Evolutionary conservation across 371 early-diverging fungal species (phyloP).

Genomic region (Lichtheimia ornata): DNA sequence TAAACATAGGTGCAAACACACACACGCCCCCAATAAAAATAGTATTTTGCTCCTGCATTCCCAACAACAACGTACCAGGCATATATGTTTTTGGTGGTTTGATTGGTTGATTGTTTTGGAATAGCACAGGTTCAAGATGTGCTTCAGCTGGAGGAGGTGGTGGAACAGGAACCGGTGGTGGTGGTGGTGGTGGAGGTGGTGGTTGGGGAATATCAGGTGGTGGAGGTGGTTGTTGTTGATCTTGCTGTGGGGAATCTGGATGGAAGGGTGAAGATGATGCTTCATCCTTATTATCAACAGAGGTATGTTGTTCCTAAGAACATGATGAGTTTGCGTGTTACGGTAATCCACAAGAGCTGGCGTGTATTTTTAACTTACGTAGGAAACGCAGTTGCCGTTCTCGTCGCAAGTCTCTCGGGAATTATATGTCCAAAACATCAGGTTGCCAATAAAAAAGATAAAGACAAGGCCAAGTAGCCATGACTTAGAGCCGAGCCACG

Average conservation of each 20-base stretch:
- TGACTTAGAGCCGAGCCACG: slow-evolving; percentile 15
- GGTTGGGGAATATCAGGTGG: slow-evolving; percentile 1
- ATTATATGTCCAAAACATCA: slow-evolving; percentile 20
- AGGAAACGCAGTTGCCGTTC: slow-evolving; percentile 11
- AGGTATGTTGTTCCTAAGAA: slow-evolving; percentile 2
- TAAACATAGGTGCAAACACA: background rate
- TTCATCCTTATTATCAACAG: background rate
- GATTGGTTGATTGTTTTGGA: slow-evolving; percentile 9
- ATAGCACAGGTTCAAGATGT: slow-evolving; percentile 5
- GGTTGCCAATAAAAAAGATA: slow-evolving; percentile 19
- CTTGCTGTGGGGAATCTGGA: background rate
- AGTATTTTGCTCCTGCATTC: too few species aligned
- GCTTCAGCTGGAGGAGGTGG: slow-evolving; percentile 22
- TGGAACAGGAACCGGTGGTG: slow-evolving; percentile 2
- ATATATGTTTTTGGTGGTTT: slow-evolving; percentile 14
- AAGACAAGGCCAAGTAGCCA: slow-evolving; percentile 18
- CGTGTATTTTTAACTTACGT: background rate
- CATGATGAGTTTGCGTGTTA: background rate
- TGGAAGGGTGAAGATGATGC: too few species aligned
- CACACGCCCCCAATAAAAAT: background rate
- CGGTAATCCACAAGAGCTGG: too few species aligned
- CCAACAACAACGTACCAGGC: slow-evolving; percentile 11
- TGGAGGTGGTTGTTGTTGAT: slow-evolving; percentile 9
- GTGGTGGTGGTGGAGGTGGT: slow-evolving; percentile 11
- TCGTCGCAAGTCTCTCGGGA: slow-evolving; percentile 14